Conservation (phyloP, 179 eudicot genomes). For the Spergularia azorica region DNA sequence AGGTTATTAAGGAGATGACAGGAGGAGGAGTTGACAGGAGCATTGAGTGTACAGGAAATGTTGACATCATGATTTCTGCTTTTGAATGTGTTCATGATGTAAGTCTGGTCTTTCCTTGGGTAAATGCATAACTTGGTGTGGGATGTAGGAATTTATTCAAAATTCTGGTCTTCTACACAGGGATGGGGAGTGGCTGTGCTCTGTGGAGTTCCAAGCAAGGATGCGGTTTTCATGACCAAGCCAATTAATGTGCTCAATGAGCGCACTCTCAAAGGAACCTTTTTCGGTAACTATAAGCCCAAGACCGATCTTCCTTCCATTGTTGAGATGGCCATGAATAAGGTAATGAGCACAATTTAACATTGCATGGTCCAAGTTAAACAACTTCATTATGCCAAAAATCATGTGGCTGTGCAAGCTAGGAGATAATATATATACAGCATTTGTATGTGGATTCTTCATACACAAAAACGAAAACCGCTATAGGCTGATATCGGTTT, state of each 20-base stretch:
- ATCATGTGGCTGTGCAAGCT: too few species aligned
- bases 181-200: constrained; percentile 64
- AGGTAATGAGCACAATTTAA: constrained; percentile 21
- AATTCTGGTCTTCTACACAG: constrained; percentile 19
- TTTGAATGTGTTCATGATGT: constrained; percentile 57
- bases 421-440: too few species aligned
- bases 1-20: constrained; percentile 53
- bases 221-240: constrained; percentile 44
- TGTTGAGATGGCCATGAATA: constrained; percentile 50
- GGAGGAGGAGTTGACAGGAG: constrained; percentile 55
- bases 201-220: constrained; percentile 52
- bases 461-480: too few species aligned
- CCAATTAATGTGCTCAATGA: constrained; percentile 49
- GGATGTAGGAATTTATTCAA: background rate
- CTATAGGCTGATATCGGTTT: too few species aligned
- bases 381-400: background rate
- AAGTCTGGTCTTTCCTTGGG: constrained; percentile 11
- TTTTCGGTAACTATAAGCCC: constrained; percentile 54
- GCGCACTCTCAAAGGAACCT: constrained; percentile 54
- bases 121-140: background rate
- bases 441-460: too few species aligned
- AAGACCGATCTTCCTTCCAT: constrained; percentile 46
- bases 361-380: background rate
- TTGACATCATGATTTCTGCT: constrained; percentile 53
- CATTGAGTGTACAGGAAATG: constrained; percentile 51